Conservation (phyloP, 108 stramenopile genomes). For the Skeletonema costatum region DNA sequence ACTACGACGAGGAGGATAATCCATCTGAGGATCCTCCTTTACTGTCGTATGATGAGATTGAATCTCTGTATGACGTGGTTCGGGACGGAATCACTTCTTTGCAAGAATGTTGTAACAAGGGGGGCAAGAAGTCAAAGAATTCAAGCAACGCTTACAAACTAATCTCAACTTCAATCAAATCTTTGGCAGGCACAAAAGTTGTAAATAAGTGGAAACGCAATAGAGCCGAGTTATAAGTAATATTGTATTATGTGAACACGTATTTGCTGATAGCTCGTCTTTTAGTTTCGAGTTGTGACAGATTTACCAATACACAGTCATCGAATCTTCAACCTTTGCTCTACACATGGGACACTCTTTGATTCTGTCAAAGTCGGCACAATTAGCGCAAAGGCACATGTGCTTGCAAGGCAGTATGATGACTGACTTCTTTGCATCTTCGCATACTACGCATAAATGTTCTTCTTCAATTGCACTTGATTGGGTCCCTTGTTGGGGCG, state of each 20-base stretch:
- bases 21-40: neutral
- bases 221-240: conserved; percentile 45
- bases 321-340: conserved; percentile 28
- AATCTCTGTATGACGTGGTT: conserved; percentile 6
- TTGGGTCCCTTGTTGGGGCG: neutral
- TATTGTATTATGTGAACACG: neutral
- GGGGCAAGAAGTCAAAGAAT: conserved; percentile 18
- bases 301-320: conserved; percentile 38
- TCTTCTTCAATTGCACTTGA: conserved; percentile 11
- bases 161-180: conserved; percentile 47
- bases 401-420: conserved; percentile 42
- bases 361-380: conserved; percentile 25
- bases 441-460: conserved; percentile 43
- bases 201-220: conserved; percentile 62
- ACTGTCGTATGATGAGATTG: conserved; percentile 8
- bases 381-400: conserved; percentile 38
- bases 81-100: conserved; percentile 26
- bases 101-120: conserved; percentile 9
- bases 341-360: conserved; percentile 50
- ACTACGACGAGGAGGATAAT: conserved; percentile 16
- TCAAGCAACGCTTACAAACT: conserved; percentile 44
- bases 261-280: no score
- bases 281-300: neutral
- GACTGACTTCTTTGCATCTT: conserved; percentile 40
- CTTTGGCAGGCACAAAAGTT: conserved; percentile 48